Conservation (phyloP, 2,329 filamentous ascomycete genomes). For the Venturia oleaginea region DNA sequence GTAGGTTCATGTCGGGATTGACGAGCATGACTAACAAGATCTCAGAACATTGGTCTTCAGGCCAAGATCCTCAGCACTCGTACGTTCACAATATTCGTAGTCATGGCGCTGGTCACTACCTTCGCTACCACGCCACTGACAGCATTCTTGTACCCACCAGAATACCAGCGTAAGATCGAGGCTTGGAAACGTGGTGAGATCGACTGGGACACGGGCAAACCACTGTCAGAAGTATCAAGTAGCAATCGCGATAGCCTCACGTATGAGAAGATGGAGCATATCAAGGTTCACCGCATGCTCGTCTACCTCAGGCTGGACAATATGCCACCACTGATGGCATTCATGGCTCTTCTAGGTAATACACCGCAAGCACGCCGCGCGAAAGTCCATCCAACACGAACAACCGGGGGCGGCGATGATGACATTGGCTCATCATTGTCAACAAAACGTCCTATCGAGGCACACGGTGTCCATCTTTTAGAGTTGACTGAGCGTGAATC, state of each 20-base stretch:
- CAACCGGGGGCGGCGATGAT: constrained; percentile 19
- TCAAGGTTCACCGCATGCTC: constrained; percentile 55
- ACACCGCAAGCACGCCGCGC: constrained; percentile 31
- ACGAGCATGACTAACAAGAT: neutral
- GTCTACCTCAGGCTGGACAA: constrained; percentile 80
- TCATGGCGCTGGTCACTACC: constrained; percentile 85
- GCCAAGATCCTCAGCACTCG: constrained; percentile 69
- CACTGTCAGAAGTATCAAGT: constrained; percentile 22
- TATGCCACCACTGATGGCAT: constrained; percentile 70
- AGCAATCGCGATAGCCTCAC: constrained; percentile 27
- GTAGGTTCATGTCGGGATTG: constrained; percentile 40
- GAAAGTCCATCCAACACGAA: constrained; percentile 30
- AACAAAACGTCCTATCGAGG: constrained; percentile 49
- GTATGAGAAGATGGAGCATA: constrained; percentile 41
- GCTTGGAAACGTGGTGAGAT: constrained; percentile 78
- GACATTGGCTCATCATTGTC: constrained; percentile 17
- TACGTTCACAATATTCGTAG: constrained; percentile 89
- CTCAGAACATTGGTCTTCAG: constrained; percentile 68
- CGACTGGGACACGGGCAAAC: constrained; percentile 67
- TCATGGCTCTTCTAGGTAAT: constrained; percentile 69
- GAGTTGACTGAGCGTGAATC: constrained; percentile 89
- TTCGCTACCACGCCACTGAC: constrained; percentile 75
- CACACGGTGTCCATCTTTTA: constrained; percentile 76
- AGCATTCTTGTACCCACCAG: constrained; percentile 63
- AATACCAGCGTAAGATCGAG: constrained; percentile 65